A percentile compares a stretch with the other conserved stretches of the same genome.
Evolutionary conservation across 2,329 filamentous ascomycete genomes (phyloP).

Genomic region (Juglanconis sp.): DNA sequence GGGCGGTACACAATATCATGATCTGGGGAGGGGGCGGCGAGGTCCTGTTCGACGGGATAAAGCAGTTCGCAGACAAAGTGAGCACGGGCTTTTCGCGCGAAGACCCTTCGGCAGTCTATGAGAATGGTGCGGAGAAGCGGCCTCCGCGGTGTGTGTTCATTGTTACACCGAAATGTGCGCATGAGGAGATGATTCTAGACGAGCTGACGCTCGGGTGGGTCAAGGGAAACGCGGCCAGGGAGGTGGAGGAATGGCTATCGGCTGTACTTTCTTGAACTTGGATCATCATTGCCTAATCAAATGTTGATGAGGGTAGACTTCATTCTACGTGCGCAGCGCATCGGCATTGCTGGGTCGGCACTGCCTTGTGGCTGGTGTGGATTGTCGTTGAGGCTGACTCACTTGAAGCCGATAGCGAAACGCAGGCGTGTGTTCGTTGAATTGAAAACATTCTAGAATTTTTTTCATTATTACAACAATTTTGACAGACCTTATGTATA

Average conservation of each 20-base stretch:
- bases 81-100: background rate
- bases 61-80: background rate
- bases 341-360: no score
- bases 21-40: constrained; percentile 7
- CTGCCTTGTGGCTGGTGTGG: no score
- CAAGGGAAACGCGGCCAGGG: background rate
- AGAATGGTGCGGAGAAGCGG: background rate
- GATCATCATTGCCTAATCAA: no score
- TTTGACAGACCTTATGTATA: no score
- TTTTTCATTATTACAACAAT: no score
- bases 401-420: no score
- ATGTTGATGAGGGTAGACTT: no score
- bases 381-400: no score
- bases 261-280: background rate
- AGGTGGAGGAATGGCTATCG: constrained; percentile 1
- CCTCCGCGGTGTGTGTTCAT: constrained; percentile 1
- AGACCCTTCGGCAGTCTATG: background rate
- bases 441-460: no score
- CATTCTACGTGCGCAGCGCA: no score
- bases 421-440: no score
- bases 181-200: constrained; percentile 13
- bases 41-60: background rate
- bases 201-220: constrained; percentile 1
- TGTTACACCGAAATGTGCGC: constrained; percentile 1
- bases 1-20: constrained; percentile 2